These are phyloP conservation scores for Neophaeococcomyces mojaviensis DNA, from an alignment of 2,329 filamentous ascomycete genomes.

Conservation along the genomic window DNA sequence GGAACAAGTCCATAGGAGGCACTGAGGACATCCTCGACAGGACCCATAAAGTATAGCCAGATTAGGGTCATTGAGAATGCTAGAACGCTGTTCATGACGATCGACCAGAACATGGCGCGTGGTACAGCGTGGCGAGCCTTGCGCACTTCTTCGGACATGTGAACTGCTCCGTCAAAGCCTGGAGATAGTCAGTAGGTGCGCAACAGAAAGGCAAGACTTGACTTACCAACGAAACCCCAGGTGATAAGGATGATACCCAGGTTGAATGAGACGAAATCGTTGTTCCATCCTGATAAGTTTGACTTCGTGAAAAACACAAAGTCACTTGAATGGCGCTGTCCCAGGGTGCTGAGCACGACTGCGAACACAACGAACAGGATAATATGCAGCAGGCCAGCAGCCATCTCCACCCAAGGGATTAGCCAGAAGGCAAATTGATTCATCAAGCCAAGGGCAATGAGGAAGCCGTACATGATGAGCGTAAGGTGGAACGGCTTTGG, in stretches of 20 bases:
- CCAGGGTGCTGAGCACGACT: constrained; percentile 27
- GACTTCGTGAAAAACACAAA: constrained; percentile 29
- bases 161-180: constrained; percentile 16
- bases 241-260: constrained; percentile 30
- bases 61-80: constrained; percentile 30
- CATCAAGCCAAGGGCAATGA: constrained; percentile 23
- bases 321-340: constrained; percentile 24
- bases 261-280: constrained; percentile 28
- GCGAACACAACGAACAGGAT: constrained; percentile 30
- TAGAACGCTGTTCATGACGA: constrained; percentile 27
- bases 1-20: constrained; percentile 13
- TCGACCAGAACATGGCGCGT: constrained; percentile 28
- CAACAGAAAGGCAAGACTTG: constrained; percentile 5
- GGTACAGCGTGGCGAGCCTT: constrained; percentile 28
- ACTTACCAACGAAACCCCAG: constrained; percentile 26
- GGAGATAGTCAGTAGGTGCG: neutral
- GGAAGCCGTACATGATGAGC: constrained; percentile 32
- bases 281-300: constrained; percentile 27
- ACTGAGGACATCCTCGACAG: constrained; percentile 16
- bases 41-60: constrained; percentile 28
- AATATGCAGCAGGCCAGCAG: constrained; percentile 29
- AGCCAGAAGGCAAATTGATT: constrained; percentile 27
- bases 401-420: constrained; percentile 32
- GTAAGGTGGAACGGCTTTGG: constrained; percentile 18
- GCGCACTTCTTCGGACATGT: constrained; percentile 32